Evolutionary conservation across 169 alveolate genomes (phyloP).

Genomic region (Eimeria praecox): DNA sequence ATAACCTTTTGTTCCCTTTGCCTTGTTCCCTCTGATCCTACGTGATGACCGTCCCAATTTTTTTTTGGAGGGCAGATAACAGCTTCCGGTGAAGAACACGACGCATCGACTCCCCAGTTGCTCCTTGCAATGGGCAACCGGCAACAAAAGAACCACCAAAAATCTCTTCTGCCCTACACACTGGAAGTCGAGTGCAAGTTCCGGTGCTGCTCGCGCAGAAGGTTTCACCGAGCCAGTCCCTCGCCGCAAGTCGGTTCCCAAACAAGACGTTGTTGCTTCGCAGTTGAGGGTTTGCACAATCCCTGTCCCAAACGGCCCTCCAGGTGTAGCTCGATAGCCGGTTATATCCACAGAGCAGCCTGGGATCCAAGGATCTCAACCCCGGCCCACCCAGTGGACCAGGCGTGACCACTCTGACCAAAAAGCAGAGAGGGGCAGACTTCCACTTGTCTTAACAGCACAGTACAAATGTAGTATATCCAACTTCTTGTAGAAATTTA

Average conservation of each 20-base stretch:
- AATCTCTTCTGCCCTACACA: not conserved
- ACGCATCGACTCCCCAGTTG: not conserved
- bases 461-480: not conserved
- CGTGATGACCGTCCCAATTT: not conserved
- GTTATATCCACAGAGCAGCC: not conserved
- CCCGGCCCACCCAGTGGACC: not conserved
- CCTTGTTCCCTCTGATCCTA: not conserved
- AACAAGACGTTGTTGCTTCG: not conserved
- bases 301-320: not conserved
- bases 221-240: not conserved
- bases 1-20: not conserved
- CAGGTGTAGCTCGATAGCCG: not conserved
- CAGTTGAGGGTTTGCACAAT: not conserved
- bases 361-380: not conserved
- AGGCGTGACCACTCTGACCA: constrained; percentile 16
- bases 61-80: not conserved
- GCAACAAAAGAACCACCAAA: too few species aligned
- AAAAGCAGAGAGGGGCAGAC: not conserved
- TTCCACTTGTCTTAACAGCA: too few species aligned
- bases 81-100: not conserved
- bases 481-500: not conserved
- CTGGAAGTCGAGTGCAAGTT: too few species aligned
- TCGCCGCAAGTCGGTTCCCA: not conserved
- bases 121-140: too few species aligned
- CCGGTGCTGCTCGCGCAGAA: not conserved